A percentile compares a stretch with the other conserved stretches of the same genome.
Conservation (phyloP, 768 basidiomycete genomes). For the Albatrellus ellisii region DNA sequence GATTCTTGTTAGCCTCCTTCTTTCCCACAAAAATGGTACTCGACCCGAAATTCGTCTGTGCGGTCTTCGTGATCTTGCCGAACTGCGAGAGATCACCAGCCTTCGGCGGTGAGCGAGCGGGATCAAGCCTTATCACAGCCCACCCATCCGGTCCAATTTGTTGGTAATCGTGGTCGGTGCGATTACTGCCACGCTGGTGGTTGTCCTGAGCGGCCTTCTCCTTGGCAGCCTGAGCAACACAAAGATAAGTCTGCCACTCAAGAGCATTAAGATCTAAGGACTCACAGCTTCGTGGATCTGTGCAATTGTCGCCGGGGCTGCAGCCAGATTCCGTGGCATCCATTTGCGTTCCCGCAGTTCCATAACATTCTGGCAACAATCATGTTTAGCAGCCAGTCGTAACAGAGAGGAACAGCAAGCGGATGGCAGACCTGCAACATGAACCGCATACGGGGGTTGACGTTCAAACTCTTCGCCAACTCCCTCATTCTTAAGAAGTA, state of each 20-base stretch:
- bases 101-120: constrained; percentile 49
- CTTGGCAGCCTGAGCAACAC: constrained; percentile 64
- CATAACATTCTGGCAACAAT: constrained; percentile 58
- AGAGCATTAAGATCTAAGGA: no score
- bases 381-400: constrained; percentile 2
- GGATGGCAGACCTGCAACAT: constrained; percentile 73
- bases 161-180: constrained; percentile 40
- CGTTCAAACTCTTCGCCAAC: constrained; percentile 57
- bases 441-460: constrained; percentile 83
- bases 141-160: constrained; percentile 64
- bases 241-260: no score
- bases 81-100: constrained; percentile 81
- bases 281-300: constrained; percentile 78
- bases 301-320: constrained; percentile 79
- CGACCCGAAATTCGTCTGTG: constrained; percentile 71
- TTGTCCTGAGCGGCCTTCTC: constrained; percentile 84
- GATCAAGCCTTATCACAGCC: constrained; percentile 28
- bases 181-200: constrained; percentile 67
- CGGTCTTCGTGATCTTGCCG: constrained; percentile 66
- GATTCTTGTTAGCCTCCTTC: constrained; percentile 37
- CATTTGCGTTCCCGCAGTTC: constrained; percentile 81
- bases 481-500: constrained; percentile 90
- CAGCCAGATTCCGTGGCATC: constrained; percentile 55
- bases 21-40: constrained; percentile 71
- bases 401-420: neutral